Base-by-base conservation (phyloP, 345 rosid genomes). In the Eucalyptus virginea region DNA sequence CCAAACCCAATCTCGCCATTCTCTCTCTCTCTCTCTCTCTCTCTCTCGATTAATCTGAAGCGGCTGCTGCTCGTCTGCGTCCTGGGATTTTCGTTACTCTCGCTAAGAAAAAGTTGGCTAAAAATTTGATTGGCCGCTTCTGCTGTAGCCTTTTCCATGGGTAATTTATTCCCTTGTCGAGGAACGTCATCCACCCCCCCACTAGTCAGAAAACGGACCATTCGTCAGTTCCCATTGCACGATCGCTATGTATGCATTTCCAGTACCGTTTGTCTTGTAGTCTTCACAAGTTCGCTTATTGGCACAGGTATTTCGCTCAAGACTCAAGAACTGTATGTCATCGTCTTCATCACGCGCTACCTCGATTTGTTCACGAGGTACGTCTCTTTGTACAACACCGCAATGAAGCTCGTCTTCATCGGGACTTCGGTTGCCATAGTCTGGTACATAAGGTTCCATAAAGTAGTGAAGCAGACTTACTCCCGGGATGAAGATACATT, bases 391-490 rank as follows among this genome's bases (percentile, higher is more conserved):
- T 94, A 94, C 92, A 94, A 94, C 91, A 88, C 90, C 11, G 72
- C 65, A 34, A 92, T 92, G 96, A 93, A 93, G 91, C 86, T 92
- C 77, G 40, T 94, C 45, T 94, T 92, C 37, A 60, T 92, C 10
- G 94, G 92, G 86, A 93, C 90, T 56, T 92, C 95, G 47, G 28
- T 94, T 50, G 88, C 90, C 49, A 92, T 94, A 86, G 91, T 94
- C 58, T 92, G 95, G 96, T 93, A 93, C 89, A 94, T 94, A 91
- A 89, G 94, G 65, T 87, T 62, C 88, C 96, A 94, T 89, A 92
- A 92, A 86, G 90, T 93, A 40, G 94, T 94, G 67, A 89, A 89
- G 90, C 93, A 88, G 87, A 90, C 94, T 26, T 91, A 92, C 87
- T 83, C 85, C 89, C 92, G 89, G 90, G 92, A 90, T 5, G 83